Percentiles rank a stretch among this genome's conserved stretches.
phyloP scores from a whole-genome alignment of 2,329 filamentous ascomycete genomes.

The Leptographium galeiforme region DNA sequence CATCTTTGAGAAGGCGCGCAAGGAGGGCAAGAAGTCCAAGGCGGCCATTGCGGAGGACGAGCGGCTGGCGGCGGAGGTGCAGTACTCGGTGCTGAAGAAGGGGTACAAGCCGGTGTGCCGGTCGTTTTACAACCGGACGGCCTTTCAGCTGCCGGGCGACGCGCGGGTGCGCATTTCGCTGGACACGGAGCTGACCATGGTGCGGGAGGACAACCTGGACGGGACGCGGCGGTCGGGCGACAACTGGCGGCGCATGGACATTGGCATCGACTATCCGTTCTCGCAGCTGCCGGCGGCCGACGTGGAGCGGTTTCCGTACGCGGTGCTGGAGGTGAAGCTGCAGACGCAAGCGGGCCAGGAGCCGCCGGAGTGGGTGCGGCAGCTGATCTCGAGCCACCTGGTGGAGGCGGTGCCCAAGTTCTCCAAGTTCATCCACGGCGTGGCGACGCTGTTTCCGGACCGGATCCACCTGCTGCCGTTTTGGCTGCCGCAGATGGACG shows the following conservation, averaged over 20 bases:
- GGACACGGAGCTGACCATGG: slow-evolving; percentile 90
- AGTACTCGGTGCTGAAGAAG: slow-evolving; percentile 82
- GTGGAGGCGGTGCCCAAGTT: slow-evolving; percentile 99
- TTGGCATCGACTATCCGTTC: slow-evolving; percentile 93
- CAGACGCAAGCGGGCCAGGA: slow-evolving; percentile 94
- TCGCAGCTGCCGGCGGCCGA: slow-evolving; percentile 75
- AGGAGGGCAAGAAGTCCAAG: slow-evolving; percentile 85
- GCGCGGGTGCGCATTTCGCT: slow-evolving; percentile 92
- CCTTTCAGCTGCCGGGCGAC: slow-evolving; percentile 93
- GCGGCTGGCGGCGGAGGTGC: slow-evolving; percentile 78
- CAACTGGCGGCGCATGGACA: slow-evolving; percentile 95
- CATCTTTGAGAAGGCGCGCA: slow-evolving; percentile 92
- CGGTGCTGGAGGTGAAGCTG: slow-evolving; percentile 90
- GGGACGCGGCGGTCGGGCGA: slow-evolving; percentile 61
- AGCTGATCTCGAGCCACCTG: slow-evolving; percentile 82
- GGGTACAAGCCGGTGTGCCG: slow-evolving; percentile 80
- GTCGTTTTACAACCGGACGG: slow-evolving; percentile 96
- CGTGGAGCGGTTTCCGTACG: slow-evolving; percentile 86
- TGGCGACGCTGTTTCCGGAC: slow-evolving; percentile 71
- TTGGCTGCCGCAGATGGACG: slow-evolving; percentile 97
- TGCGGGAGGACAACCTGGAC: slow-evolving; percentile 88
- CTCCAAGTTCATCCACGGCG: slow-evolving; percentile 97
- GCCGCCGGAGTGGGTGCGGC: slow-evolving; percentile 90
- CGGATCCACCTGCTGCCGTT: slow-evolving; percentile 85
- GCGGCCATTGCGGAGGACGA: slow-evolving; percentile 87